A percentile compares a stretch with the other conserved stretches of the same genome.
Evolutionary conservation across 2,329 filamentous ascomycete genomes (phyloP).

Genomic region (Raffaelea arxii): DNA sequence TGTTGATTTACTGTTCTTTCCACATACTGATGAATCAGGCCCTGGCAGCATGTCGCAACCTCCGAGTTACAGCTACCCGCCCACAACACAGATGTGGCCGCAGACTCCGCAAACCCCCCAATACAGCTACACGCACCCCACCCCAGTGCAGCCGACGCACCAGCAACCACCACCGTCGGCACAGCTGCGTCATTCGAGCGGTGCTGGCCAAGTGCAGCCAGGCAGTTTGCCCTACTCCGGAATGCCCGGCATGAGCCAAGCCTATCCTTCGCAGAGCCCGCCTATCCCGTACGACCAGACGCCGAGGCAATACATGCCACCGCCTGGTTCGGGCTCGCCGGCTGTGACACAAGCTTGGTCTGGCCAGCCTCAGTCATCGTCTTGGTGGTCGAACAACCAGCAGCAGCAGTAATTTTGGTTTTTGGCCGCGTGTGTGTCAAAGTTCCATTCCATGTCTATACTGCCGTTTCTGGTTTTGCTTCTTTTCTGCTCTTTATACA

Average conservation of each 20-base stretch:
- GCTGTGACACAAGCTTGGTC: slow-evolving; percentile 39
- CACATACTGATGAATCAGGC: slow-evolving; percentile 40
- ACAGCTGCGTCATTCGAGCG: slow-evolving; percentile 48
- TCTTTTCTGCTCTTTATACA: not conserved
- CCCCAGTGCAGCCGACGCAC: slow-evolving; percentile 39
- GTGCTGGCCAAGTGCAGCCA: slow-evolving; percentile 44
- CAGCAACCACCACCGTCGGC: slow-evolving; percentile 46
- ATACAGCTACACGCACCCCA: slow-evolving; percentile 43
- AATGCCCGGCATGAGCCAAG: slow-evolving; percentile 51
- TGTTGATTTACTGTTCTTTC: too few relatives aligned
- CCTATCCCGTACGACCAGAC: slow-evolving; percentile 54
- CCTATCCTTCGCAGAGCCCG: slow-evolving; percentile 44
- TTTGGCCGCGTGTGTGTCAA: too few relatives aligned
- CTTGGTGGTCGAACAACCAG: slow-evolving; percentile 46
- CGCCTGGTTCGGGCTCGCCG: slow-evolving; percentile 41
- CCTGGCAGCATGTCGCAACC: slow-evolving; percentile 42
- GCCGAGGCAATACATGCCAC: slow-evolving; percentile 58
- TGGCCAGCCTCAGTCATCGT: slow-evolving; percentile 52
- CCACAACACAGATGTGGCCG: slow-evolving; percentile 54
- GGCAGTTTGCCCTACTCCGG: slow-evolving; percentile 50
- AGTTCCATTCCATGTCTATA: slow-evolving; percentile 1
- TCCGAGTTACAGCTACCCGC: slow-evolving; percentile 53
- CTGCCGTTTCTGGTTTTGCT: not conserved
- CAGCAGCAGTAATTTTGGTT: too few relatives aligned
- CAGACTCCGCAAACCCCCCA: slow-evolving; percentile 56